Evolutionary conservation across 306 rosid genomes (phyloP).

Genomic region (Senna siamea): DNA sequence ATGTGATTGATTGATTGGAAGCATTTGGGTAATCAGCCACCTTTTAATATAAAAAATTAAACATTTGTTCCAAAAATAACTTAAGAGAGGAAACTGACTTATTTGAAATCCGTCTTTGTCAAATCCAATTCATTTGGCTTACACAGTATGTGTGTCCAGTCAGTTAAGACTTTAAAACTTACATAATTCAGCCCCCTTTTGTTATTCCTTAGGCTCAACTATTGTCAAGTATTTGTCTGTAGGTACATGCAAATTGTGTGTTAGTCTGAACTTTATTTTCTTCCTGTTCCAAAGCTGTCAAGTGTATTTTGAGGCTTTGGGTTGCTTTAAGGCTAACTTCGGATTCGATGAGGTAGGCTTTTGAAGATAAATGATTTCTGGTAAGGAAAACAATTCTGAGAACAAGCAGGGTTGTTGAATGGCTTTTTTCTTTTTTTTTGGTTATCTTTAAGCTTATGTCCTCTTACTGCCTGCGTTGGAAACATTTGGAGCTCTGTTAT

Average conservation of each 20-base stretch:
- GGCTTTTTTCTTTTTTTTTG: too few species aligned
- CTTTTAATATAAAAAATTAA: not conserved
- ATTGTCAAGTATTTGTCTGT: not conserved
- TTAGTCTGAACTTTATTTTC: not conserved
- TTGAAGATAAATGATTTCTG: conserved; percentile 30
- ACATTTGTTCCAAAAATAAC: not conserved
- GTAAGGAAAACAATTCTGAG: conserved; percentile 16
- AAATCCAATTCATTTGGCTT: conserved; percentile 9
- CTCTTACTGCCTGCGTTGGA: not conserved
- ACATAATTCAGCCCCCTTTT: not conserved
- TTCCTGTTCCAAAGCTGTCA: not conserved
- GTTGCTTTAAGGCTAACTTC: conserved; percentile 16
- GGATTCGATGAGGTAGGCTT: conserved; percentile 9
- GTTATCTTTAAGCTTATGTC: not conserved
- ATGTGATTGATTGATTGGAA: conserved; percentile 1
- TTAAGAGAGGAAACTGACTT: conserved; percentile 19
- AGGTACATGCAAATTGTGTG: not conserved
- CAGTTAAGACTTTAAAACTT: not conserved
- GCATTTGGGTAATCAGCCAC: not conserved
- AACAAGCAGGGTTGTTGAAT: not conserved
- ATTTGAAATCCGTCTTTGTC: conserved; percentile 9
- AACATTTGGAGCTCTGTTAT: not conserved
- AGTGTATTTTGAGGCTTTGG: not conserved
- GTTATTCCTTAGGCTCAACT: not conserved
- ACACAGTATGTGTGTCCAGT: not conserved